A percentile compares a stretch with the other conserved stretches of the same genome.
phyloP scores from a whole-genome alignment of 805 yeast genomes.

The Myxozyma lipomycoides region DNA sequence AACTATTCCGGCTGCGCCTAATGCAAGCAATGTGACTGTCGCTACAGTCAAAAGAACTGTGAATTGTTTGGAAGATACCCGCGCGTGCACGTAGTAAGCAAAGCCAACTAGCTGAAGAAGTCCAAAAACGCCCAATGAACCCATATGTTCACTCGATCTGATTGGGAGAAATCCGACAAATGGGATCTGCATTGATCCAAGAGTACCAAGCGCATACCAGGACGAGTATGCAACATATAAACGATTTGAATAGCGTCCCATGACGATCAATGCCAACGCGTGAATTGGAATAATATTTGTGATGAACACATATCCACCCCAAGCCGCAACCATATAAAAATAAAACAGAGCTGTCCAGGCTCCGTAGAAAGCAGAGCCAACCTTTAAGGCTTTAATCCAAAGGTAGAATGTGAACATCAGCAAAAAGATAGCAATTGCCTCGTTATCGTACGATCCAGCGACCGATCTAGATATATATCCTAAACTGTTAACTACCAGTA shows the following conservation, averaged over 20 bases:
- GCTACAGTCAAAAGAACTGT: constrained; percentile 51
- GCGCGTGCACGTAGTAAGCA: constrained; percentile 73
- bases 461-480: constrained; percentile 91
- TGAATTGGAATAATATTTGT: constrained; percentile 96
- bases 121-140: constrained; percentile 96
- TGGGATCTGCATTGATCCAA: constrained; percentile 98
- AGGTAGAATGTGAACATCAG: constrained; percentile 92
- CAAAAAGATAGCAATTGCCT: constrained; percentile 95
- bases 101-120: constrained; percentile 83
- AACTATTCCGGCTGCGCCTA: constrained; percentile 70
- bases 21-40: constrained; percentile 49
- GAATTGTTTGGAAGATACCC: constrained; percentile 70
- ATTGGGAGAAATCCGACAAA: constrained; percentile 97
- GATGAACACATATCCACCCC: constrained; percentile 99
- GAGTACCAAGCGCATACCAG: constrained; percentile 96
- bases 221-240: constrained; percentile 89
- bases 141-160: constrained; percentile 97
- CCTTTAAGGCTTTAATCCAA: constrained; percentile 91
- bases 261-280: constrained; percentile 78
- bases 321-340: constrained; percentile 98
- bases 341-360: constrained; percentile 80
- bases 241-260: constrained; percentile 88
- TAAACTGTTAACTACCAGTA: neutral
- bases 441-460: constrained; percentile 98
- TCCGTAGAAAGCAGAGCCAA: constrained; percentile 84